Conservation (phyloP, 2,329 filamentous ascomycete genomes). For the Harringtonia lauricola region DNA sequence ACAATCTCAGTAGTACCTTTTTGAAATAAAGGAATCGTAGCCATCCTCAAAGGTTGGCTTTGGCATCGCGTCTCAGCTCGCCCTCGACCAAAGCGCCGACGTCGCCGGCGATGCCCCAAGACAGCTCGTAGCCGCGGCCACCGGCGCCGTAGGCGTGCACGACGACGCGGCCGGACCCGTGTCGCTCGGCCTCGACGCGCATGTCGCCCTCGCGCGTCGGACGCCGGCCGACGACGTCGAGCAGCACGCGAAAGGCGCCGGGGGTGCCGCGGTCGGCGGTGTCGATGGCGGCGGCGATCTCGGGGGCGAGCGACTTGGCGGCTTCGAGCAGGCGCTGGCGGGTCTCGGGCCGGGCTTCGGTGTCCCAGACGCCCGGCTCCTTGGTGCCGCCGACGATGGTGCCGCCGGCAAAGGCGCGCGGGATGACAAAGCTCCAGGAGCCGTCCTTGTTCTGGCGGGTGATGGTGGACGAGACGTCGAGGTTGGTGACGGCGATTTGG, state of each 20-base stretch:
- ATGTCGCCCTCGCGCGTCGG: constrained; percentile 36
- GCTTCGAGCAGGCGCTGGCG: constrained; percentile 21
- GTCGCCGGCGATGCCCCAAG: constrained; percentile 45
- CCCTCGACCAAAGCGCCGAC: constrained; percentile 28
- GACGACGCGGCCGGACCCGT: constrained; percentile 17
- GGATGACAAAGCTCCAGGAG: constrained; percentile 49
- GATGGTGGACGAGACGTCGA: constrained; percentile 21
- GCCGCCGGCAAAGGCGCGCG: constrained; percentile 47
- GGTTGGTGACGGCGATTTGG: constrained; percentile 19
- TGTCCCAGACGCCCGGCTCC: too few relatives aligned
- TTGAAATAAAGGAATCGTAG: too few relatives aligned
- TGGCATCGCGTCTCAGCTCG: neutral
- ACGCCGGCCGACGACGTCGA: constrained; percentile 32
- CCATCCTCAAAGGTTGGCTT: too few relatives aligned
- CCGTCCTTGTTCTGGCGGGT: constrained; percentile 52
- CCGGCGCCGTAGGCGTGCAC: constrained; percentile 51
- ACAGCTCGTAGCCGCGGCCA: constrained; percentile 48
- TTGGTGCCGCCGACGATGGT: constrained; percentile 48
- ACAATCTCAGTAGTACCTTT: too few relatives aligned
- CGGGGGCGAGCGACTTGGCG: neutral
- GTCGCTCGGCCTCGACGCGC: constrained; percentile 38
- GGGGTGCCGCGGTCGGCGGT: constrained; percentile 3
- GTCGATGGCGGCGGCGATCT: constrained; percentile 5
- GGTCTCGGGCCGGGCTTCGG: too few relatives aligned
- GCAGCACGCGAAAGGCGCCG: constrained; percentile 8